Evolutionary conservation across 176 grass and related monocot species (phyloP), one percentile per base, ranked within the genome.

Genomic region (Poa annua): DNA sequence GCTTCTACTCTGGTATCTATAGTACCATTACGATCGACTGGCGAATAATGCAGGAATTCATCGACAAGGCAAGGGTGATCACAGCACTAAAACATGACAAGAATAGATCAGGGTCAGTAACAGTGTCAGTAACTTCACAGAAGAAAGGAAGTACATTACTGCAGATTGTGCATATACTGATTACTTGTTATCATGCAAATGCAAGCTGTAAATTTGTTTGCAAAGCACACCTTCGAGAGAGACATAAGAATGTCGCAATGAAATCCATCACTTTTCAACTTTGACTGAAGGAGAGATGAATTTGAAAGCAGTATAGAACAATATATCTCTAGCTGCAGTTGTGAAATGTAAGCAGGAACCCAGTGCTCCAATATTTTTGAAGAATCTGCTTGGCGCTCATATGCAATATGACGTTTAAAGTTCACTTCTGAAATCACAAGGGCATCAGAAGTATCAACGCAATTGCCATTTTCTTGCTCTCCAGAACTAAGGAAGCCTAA

Each of bases 61-160:
- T 92, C 82, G 83, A 98, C 76, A 4, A 93, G 88, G 82, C 87
- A 94, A 79, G 95, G 95, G 73, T 98, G 92, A 67, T 94, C 89
- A 47, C 95, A 98, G 87, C 92, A 98, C 95, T 98, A 86, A 66
- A 75, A 89, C 63, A 88, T 54, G 2, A 77, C 29, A 87, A 62
- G 11, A 79, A 66, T 49, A 81, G 71, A 81, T 71, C n/a, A 36
- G 38, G 79, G 22, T 78, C 57, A 48, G n/a, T 83, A 61, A 44
- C 8, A 89, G 3, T 65, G 24, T 54, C 8, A 81, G 44, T 54
- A 83, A 65, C 44, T 63, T 70, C 25, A 38, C 71, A 76, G 60
- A 49, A 73, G 14, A 84, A 36, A 61, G 53, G 54, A 79, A 24
- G 45, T 63, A 51, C 1, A 17, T 77, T 22, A 34, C 11, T 42